Conservation (phyloP, 108 stramenopile species). For the Pseudonitzschia pungens region DNA sequence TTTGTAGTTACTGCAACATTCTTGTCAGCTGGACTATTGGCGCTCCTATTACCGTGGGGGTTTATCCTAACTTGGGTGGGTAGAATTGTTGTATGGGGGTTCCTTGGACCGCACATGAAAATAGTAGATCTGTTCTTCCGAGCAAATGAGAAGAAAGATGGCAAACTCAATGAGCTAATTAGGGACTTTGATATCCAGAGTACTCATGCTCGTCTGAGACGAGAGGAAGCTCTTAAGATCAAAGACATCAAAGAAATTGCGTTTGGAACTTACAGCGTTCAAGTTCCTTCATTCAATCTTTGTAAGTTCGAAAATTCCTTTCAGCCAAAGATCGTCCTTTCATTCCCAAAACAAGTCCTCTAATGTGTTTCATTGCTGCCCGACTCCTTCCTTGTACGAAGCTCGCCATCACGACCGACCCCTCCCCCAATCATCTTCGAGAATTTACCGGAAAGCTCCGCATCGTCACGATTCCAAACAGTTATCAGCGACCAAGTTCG, state of each 20-base stretch:
- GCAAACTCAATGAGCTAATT: constrained; percentile 22
- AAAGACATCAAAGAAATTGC: constrained; percentile 58
- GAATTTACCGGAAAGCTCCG: constrained; percentile 37
- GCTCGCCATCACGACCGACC: constrained; percentile 71
- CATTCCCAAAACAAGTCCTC: not conserved
- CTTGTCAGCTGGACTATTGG: constrained; percentile 44
- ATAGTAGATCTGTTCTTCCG: constrained; percentile 48
- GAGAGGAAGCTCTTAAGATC: constrained; percentile 71
- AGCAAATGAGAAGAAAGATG: constrained; percentile 29
- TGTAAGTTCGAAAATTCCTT: constrained; percentile 10
- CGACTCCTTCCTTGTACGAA: not conserved
- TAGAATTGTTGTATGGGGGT: constrained; percentile 61
- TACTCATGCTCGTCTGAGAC: constrained; percentile 42
- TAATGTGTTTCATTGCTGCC: not conserved
- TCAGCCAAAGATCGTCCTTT: not conserved
- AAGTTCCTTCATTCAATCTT: constrained; percentile 47
- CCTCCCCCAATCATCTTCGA: constrained; percentile 62
- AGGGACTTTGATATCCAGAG: constrained; percentile 29
- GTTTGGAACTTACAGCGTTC: constrained; percentile 59
- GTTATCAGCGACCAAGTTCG: constrained; percentile 17
- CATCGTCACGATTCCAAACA: not conserved
- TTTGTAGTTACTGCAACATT: constrained; percentile 47
- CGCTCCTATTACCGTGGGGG: constrained; percentile 63
- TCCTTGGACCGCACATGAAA: constrained; percentile 77
- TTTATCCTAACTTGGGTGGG: constrained; percentile 59